Evolutionary conservation across 768 basidiomycete genomes (phyloP).

Genomic region (Guyanaporus albipodus): DNA sequence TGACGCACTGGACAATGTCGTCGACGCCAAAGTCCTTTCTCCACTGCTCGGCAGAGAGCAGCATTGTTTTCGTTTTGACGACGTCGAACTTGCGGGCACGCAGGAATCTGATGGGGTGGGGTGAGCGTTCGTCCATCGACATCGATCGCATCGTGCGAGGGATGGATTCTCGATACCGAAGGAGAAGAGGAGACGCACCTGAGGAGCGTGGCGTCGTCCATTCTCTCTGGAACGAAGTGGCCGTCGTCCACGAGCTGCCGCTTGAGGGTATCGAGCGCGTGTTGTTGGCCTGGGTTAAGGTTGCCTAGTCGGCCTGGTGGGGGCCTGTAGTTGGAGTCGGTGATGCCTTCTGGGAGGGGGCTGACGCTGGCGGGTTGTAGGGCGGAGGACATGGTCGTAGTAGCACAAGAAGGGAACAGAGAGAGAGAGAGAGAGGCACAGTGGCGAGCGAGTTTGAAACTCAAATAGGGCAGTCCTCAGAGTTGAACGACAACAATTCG

Average conservation of each 20-base stretch:
- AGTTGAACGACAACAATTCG: conserved; percentile 14
- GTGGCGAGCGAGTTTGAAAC: conserved; percentile 7
- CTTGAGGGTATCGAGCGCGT: conserved; percentile 66
- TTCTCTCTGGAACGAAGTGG: conserved; percentile 55
- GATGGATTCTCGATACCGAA: too few relatives aligned
- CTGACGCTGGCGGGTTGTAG: conserved; percentile 46
- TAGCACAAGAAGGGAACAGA: not conserved
- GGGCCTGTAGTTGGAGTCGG: conserved; percentile 62
- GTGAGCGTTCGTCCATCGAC: conserved; percentile 9
- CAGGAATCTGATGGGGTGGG: conserved; percentile 57
- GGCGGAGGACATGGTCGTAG: conserved; percentile 28
- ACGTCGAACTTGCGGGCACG: conserved; percentile 93
- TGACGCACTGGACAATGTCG: conserved; percentile 59
- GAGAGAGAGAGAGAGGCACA: not conserved
- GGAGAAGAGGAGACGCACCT: conserved; percentile 39
- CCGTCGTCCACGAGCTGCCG: conserved; percentile 59
- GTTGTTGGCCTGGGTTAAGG: conserved; percentile 56
- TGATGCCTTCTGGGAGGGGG: conserved; percentile 53
- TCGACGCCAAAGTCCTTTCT: conserved; percentile 81
- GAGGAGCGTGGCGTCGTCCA: conserved; percentile 69
- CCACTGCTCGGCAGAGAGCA: conserved; percentile 82
- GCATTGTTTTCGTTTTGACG: conserved; percentile 76
- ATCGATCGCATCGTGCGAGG: conserved; percentile 5
- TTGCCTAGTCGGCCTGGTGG: conserved; percentile 78
- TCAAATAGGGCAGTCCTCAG: conserved; percentile 5